Percentiles rank a stretch among this genome's conserved stretches.
phyloP scores from a whole-genome alignment of 2,329 filamentous ascomycete genomes.

The Cadophora luteo-olivacea region DNA sequence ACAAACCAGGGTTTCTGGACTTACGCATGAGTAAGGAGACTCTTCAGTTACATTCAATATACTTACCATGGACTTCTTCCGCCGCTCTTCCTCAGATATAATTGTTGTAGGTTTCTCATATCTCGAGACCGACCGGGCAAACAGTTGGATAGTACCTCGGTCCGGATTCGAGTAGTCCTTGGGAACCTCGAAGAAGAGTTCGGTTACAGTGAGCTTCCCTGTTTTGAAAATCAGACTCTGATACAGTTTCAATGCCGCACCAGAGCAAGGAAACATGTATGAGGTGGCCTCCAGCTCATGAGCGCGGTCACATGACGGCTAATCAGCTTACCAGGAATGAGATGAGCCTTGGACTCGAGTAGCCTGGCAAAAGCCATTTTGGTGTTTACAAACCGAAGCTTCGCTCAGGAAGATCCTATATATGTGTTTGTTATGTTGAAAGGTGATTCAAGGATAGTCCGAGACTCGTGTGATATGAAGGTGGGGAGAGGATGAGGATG shows the following conservation, averaged over 20 bases:
- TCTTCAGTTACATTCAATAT: too few species aligned
- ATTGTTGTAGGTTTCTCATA: constrained; percentile 60
- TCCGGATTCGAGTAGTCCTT: constrained; percentile 76
- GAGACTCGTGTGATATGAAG: background rate
- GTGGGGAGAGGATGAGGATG: background rate
- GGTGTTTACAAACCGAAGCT: background rate
- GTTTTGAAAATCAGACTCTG: constrained; percentile 8
- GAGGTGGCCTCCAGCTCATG: background rate
- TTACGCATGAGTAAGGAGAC: background rate
- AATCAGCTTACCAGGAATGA: constrained; percentile 45
- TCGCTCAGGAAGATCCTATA: background rate
- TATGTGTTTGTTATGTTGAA: background rate
- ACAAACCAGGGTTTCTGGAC: constrained; percentile 63
- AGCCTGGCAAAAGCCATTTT: constrained; percentile 41
- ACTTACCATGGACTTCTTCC: constrained; percentile 49
- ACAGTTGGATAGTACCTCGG: constrained; percentile 75
- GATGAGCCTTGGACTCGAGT: constrained; percentile 50
- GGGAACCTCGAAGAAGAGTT: constrained; percentile 87
- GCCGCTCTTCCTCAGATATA: constrained; percentile 44
- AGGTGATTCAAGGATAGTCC: background rate
- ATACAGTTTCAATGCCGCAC: background rate
- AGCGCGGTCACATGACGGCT: constrained; percentile 7
- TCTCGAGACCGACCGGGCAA: constrained; percentile 76
- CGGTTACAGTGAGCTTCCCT: constrained; percentile 81
- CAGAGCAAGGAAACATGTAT: background rate